phyloP scores from a whole-genome alignment of 495 filamentous ascomycete species.

The Annulohypoxylon nitens region DNA sequence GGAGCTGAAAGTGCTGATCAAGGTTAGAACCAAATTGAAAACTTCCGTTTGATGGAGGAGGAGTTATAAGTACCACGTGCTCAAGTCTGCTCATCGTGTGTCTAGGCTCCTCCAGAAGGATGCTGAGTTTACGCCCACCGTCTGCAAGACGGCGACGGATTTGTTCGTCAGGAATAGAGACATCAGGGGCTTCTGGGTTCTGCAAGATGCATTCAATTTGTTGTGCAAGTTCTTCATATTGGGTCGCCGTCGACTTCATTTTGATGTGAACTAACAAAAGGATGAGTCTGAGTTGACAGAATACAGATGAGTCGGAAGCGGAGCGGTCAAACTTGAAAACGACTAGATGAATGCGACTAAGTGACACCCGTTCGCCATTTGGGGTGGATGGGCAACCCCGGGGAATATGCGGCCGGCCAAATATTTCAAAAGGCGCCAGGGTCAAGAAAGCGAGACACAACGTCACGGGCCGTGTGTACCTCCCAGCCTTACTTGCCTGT shows the following conservation, averaged over 20 bases:
- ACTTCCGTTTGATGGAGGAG: constrained; percentile 3
- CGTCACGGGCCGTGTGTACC: too few species aligned
- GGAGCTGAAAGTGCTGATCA: not conserved
- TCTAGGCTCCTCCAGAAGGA: constrained; percentile 3
- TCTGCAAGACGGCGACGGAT: constrained; percentile 7
- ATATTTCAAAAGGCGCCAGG: too few species aligned
- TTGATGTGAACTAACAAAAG: not conserved
- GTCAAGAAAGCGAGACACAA: too few species aligned
- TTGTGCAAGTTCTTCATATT: not conserved
- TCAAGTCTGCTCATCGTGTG: not conserved
- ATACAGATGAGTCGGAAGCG: not conserved
- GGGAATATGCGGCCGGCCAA: too few species aligned
- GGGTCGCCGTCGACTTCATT: not conserved
- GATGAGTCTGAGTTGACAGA: not conserved
- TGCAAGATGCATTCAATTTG: not conserved
- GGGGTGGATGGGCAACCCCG: too few species aligned
- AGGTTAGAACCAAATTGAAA: not conserved
- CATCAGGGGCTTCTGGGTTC: not conserved
- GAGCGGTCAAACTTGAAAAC: too few species aligned
- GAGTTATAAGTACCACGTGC: constrained; percentile 7
- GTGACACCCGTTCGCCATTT: too few species aligned
- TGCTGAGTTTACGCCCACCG: constrained; percentile 14
- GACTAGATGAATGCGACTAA: too few species aligned
- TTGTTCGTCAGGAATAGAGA: not conserved
- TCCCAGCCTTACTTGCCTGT: too few species aligned